Conservation (phyloP, 2,329 filamentous ascomycete genomes). For the Biscogniauxia mediterranea region DNA sequence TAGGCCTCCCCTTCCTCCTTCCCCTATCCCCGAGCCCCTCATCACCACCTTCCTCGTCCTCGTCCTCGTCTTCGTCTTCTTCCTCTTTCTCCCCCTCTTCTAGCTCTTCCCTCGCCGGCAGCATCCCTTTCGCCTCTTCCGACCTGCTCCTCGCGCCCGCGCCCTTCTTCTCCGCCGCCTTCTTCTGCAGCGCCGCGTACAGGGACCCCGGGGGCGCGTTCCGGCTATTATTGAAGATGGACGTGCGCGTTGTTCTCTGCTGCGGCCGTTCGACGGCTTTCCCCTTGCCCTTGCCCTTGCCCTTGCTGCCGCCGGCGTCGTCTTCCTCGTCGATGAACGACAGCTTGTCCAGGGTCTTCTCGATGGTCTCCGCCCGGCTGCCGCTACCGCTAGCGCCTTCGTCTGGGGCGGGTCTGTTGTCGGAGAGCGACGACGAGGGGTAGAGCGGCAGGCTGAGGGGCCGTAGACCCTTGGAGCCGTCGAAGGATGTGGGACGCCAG, state of each 20-base stretch:
- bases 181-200: constrained; percentile 18
- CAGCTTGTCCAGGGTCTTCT: constrained; percentile 12
- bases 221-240: constrained; percentile 16
- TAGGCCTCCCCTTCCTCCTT: background rate
- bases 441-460: constrained; percentile 18
- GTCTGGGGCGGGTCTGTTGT: background rate
- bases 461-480: constrained; percentile 12
- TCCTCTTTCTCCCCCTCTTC: background rate
- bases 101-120: background rate
- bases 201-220: constrained; percentile 17
- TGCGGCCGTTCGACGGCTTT: background rate
- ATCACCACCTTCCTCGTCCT: background rate
- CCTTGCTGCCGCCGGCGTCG: background rate
- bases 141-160: constrained; percentile 9
- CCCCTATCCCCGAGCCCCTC: background rate
- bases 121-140: constrained; percentile 14
- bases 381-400: background rate
- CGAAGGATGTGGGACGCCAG: background rate
- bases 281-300: background rate
- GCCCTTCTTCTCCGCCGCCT: constrained; percentile 9
- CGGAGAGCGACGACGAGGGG: constrained; percentile 6
- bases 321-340: constrained; percentile 10
- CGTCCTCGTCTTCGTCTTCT: too few relatives aligned
- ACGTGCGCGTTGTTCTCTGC: constrained; percentile 18
- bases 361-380: constrained; percentile 7